Conservation (phyloP, 2,329 filamentous ascomycete genomes). For the Albophoma yamanashiensis region DNA sequence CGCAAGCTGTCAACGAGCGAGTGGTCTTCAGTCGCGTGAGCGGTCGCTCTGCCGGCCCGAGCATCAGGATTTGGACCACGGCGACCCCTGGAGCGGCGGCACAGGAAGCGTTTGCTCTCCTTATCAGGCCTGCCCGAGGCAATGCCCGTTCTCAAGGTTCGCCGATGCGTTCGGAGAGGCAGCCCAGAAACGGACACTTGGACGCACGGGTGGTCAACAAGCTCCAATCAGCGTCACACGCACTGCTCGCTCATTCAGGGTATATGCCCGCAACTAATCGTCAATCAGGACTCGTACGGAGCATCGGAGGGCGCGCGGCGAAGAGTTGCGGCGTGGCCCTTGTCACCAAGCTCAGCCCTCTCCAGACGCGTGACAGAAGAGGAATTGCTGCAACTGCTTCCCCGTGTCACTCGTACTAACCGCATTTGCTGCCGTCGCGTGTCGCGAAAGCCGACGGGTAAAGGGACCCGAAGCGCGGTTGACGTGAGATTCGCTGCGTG, state of each 20-base stretch:
- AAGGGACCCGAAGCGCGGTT: neutral
- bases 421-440: neutral
- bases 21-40: neutral
- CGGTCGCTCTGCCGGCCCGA: neutral
- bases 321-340: neutral
- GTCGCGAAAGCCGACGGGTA: neutral
- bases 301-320: neutral
- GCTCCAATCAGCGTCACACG: neutral
- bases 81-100: neutral
- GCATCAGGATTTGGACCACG: neutral
- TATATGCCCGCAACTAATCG: neutral
- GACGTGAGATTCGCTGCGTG: neutral
- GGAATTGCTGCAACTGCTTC: neutral
- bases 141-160: neutral
- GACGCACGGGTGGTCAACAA: neutral
- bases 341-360: neutral
- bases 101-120: neutral
- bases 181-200: neutral
- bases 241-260: neutral
- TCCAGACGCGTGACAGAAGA: neutral
- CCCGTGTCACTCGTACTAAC: too few relatives aligned
- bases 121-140: neutral
- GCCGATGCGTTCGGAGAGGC: neutral
- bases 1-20: neutral
- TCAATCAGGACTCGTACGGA: too few relatives aligned